These are phyloP conservation scores for Penicillium bialowiezense DNA, from an alignment of 495 filamentous ascomycete species.

Conservation along the genomic window DNA sequence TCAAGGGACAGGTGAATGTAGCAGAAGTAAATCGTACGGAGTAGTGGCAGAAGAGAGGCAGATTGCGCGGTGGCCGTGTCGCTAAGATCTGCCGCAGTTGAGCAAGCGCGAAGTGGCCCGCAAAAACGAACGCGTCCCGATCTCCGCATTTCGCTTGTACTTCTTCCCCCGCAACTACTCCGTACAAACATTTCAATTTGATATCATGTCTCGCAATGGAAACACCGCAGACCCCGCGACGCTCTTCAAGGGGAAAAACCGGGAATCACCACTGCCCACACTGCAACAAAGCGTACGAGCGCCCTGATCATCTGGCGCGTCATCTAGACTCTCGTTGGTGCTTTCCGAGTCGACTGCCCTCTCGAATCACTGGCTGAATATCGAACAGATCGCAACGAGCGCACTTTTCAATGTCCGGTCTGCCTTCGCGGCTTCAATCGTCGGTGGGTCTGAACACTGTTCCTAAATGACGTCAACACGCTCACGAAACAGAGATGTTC, in stretches of 20 bases:
- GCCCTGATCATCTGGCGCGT: slow-evolving; percentile 28
- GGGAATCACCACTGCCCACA: slow-evolving; percentile 21
- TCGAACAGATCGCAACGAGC: slow-evolving; percentile 19
- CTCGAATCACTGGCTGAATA: not conserved
- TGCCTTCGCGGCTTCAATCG: slow-evolving; percentile 25
- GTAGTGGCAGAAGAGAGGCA: no score
- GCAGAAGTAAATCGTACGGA: no score
- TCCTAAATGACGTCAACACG: not conserved
- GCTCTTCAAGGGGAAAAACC: slow-evolving; percentile 13
- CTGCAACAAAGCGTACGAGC: slow-evolving; percentile 24
- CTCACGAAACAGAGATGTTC: slow-evolving; percentile 11
- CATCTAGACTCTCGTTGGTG: slow-evolving; percentile 27
- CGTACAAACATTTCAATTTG: no score
- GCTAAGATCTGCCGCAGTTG: no score
- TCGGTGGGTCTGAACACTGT: slow-evolving; percentile 1
- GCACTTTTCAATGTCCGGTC: slow-evolving; percentile 19
- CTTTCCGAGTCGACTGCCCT: no score
- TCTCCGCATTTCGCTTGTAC: not conserved
- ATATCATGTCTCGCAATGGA: slow-evolving; percentile 13
- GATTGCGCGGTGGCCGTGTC: no score
- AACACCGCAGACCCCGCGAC: slow-evolving; percentile 5
- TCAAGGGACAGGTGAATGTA: no score
- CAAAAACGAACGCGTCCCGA: slow-evolving; percentile 2
- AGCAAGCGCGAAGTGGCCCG: slow-evolving; percentile 4
- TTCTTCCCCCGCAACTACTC: not conserved